Evolutionary conservation across 805 yeast species (phyloP).

Genomic region (Soucietia sequanensis): DNA sequence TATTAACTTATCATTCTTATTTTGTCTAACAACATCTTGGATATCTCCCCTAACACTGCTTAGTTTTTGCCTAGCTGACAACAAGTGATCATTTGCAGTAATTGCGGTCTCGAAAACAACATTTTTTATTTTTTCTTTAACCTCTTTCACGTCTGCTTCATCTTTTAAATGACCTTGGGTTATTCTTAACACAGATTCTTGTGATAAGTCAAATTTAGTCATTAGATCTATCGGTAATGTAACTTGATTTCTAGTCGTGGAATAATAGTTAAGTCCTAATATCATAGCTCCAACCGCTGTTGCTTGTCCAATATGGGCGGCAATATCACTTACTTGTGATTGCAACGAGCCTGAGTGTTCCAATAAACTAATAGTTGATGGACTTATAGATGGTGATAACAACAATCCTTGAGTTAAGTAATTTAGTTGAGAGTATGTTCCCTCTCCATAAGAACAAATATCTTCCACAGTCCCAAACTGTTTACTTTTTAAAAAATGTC

Average conservation of each 20-base stretch:
- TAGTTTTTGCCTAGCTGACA: constrained; percentile 64
- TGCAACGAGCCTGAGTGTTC: constrained; percentile 47
- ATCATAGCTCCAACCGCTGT: constrained; percentile 66
- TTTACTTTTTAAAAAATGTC: constrained; percentile 48
- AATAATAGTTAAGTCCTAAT: constrained; percentile 58
- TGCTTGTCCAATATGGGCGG: constrained; percentile 84
- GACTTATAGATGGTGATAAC: constrained; percentile 56
- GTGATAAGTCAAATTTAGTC: constrained; percentile 54
- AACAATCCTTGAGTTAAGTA: constrained; percentile 62
- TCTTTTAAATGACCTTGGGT: constrained; percentile 41
- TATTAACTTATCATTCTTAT: constrained; percentile 25
- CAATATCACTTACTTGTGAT: constrained; percentile 51
- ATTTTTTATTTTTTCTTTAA: constrained; percentile 45
- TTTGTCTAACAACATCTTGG: constrained; percentile 19
- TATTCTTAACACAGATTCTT: constrained; percentile 57
- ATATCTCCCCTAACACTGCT: constrained; percentile 36
- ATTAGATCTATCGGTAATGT: constrained; percentile 64
- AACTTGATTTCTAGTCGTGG: constrained; percentile 47
- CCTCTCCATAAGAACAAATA: constrained; percentile 78
- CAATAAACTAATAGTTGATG: constrained; percentile 50
- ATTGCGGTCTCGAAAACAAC: constrained; percentile 70
- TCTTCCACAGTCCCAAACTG: constrained; percentile 51
- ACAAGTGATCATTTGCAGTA: constrained; percentile 74
- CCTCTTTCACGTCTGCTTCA: constrained; percentile 20
- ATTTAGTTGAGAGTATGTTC: constrained; percentile 69